Conservation (phyloP, 495 filamentous ascomycete genomes). For the Penicillium subrubescens region DNA sequence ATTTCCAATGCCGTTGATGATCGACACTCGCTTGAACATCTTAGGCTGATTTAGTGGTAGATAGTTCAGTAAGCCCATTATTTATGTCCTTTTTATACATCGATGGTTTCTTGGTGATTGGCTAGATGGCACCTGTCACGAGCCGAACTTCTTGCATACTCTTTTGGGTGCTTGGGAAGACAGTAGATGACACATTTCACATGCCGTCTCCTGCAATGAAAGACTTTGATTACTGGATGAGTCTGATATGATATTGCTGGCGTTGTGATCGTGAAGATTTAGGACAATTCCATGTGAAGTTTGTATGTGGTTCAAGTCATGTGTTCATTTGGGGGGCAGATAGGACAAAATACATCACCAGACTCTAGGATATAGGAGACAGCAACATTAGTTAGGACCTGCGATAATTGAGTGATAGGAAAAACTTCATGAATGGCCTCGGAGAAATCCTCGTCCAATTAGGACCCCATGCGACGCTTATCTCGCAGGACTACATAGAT, state of each 20-base stretch:
- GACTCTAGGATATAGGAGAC: not conserved
- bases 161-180: not conserved
- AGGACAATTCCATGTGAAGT: not conserved
- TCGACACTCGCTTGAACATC: slow-evolving; percentile 1
- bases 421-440: not conserved
- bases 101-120: slow-evolving; percentile 3
- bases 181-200: not conserved
- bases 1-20: not conserved
- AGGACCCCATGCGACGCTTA: not conserved
- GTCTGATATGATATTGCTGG: too few species aligned
- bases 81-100: not conserved
- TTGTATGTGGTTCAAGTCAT: not conserved
- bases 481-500: not conserved
- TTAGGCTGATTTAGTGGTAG: not conserved
- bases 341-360: not conserved
- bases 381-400: not conserved
- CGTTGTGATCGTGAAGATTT: not conserved
- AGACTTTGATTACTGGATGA: not conserved
- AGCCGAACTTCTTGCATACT: slow-evolving; percentile 3
- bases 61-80: not conserved
- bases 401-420: not conserved
- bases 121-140: not conserved
- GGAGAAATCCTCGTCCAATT: too few species aligned
- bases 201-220: not conserved
- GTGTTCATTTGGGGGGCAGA: not conserved